A percentile compares a stretch with the other conserved stretches of the same genome.
These are phyloP conservation scores for Rhodamnia argentea DNA, from an alignment of 345 rosid species.

Conservation along the genomic window DNA sequence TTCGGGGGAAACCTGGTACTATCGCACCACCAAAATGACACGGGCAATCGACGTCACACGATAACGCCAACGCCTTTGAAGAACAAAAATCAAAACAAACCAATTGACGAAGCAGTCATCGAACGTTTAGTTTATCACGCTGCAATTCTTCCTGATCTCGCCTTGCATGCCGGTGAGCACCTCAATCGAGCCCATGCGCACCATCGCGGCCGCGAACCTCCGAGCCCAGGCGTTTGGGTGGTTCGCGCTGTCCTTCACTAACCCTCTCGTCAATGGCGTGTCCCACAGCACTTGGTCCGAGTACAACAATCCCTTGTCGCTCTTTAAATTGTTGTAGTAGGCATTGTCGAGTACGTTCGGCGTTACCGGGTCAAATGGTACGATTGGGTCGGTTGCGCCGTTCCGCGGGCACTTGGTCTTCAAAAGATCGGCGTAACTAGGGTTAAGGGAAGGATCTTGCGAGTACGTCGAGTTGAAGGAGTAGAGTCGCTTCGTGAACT, in stretches of 20 bases:
- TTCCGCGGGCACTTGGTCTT: slow-evolving; percentile 1
- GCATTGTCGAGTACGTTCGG: slow-evolving; percentile 4
- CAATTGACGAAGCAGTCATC: not conserved
- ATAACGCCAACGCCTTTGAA: not conserved
- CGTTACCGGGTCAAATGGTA: slow-evolving; percentile 2
- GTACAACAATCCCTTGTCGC: not conserved
- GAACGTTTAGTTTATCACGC: not conserved
- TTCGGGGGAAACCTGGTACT: not conserved
- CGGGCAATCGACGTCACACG: not conserved
- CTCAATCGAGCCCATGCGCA: slow-evolving; percentile 7
- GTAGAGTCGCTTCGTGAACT: slow-evolving; percentile 5
- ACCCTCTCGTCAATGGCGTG: not conserved
- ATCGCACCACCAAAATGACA: not conserved
- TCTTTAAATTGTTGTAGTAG: slow-evolving; percentile 6
- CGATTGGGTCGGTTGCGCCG: not conserved
- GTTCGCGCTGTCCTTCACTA: not conserved
- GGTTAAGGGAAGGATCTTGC: slow-evolving; percentile 5
- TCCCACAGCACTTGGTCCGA: slow-evolving; percentile 11
- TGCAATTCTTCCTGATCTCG: slow-evolving; percentile 8
- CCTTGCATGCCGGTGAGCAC: slow-evolving; percentile 8
- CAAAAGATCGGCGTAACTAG: not conserved
- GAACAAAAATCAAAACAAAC: not conserved
- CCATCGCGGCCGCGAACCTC: slow-evolving; percentile 3
- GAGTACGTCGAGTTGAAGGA: not conserved
- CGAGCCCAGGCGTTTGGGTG: slow-evolving; percentile 3